Percentiles rank a stretch among this genome's conserved stretches.
Evolutionary conservation across 495 filamentous ascomycete genomes (phyloP).

Genomic region (Hyphodiscus hymeniophilus): DNA sequence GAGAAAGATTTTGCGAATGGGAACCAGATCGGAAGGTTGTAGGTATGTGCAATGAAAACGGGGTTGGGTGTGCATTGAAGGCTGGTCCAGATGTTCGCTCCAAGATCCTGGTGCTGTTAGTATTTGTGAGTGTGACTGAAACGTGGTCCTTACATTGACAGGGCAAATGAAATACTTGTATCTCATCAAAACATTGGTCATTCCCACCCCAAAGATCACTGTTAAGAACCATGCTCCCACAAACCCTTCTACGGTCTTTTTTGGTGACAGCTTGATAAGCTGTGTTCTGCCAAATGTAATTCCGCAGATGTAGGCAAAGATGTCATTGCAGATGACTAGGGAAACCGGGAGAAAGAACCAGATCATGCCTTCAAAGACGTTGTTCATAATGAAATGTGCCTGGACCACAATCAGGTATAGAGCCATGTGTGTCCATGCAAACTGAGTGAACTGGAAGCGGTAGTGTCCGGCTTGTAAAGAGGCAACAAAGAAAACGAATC

Average conservation of each 20-base stretch:
- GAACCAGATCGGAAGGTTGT: constrained; percentile 66
- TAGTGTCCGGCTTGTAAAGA: constrained; percentile 95
- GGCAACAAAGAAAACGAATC: constrained; percentile 97
- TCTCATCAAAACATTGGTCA: constrained; percentile 82
- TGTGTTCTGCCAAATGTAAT: constrained; percentile 96
- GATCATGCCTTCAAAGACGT: constrained; percentile 98
- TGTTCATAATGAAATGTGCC: constrained; percentile 99
- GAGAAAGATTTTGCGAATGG: constrained; percentile 50
- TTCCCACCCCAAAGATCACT: constrained; percentile 69
- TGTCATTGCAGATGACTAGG: constrained; percentile 97
- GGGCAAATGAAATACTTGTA: constrained; percentile 99
- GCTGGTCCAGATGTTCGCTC: constrained; percentile 86
- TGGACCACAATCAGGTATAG: constrained; percentile 96
- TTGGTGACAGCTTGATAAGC: constrained; percentile 95
- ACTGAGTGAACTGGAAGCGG: constrained; percentile 97
- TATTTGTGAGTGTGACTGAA: not conserved
- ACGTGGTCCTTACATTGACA: constrained; percentile 54
- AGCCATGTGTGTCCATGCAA: constrained; percentile 99
- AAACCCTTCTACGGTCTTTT: constrained; percentile 99
- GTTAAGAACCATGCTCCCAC: constrained; percentile 96
- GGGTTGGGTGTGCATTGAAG: constrained; percentile 89
- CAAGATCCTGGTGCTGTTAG: constrained; percentile 54
- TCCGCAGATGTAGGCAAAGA: constrained; percentile 95
- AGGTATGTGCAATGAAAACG: constrained; percentile 74
- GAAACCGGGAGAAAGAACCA: constrained; percentile 98